Base-by-base conservation (phyloP, 2,329 filamentous ascomycete species). In the Verticillium longisporum region DNA sequence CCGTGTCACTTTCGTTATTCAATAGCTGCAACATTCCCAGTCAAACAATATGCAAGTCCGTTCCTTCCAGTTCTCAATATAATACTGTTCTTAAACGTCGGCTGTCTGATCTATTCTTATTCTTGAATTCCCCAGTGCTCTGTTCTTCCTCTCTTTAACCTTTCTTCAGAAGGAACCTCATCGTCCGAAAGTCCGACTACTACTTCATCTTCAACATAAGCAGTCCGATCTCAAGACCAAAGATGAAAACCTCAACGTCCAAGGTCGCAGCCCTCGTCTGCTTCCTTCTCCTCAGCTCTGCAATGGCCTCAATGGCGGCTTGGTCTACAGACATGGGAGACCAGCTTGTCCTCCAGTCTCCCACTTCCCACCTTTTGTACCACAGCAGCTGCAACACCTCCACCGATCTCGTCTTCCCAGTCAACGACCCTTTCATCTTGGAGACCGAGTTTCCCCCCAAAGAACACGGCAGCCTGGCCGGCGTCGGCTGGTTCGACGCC, bases 301-400 rank as follows among this genome's bases (percentile, higher is more conserved):
- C 63, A 9, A 65, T 63, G 13, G 70, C 68, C 32, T 62, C 66
- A 13, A 71, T 77, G 6, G 68, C 73, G 5, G 73, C 73, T 1
- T 78, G 75, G 75, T 74, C 66, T 68, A 74, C 66, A 1, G 64
- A 64, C 3, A 62, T 69, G 50, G 74, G 69, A 1, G 70, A 73
- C 13, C 72, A 73, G 50, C 58, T 78, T 18, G 64, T 77, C 36
- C 61, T 74, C 56, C 73, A 74, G 61, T 74, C 77, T 65, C 65
- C 68, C 32, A 69, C 69, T n/a, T 73, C 72, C 1, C 71, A 69
- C 15, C 63, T 63, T 13, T 71, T 77, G 58, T 69, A 68, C 37
- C 73, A 78, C 65, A 77, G 71, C 61, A 68, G 68, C 53, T 72
- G 71, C 63, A 72, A 72, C 55, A 67, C 67, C 60, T 66, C 70